Base-by-base conservation (phyloP, 2,329 filamentous ascomycete species). In the Amesomyces nigricolor region DNA sequence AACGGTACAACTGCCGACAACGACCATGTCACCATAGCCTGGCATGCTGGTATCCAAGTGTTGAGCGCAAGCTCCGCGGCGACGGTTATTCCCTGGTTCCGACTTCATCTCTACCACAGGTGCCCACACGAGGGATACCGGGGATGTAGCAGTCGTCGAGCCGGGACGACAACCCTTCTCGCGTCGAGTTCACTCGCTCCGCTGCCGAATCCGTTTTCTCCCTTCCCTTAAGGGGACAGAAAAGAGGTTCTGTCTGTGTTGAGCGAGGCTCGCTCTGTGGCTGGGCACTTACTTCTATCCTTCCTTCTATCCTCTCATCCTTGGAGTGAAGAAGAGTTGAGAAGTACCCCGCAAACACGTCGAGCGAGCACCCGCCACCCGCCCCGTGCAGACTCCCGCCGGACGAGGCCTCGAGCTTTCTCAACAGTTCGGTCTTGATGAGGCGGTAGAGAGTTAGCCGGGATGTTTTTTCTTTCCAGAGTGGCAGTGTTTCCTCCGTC, bases 401-500 rank as follows among this genome's bases (percentile, higher is more conserved):
- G 58, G 58, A 62, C 53, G 49, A 52, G 56, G 48, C 42, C 45
- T 58, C 54, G 55, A 58, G 59, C 54, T 47, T 26, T 35, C n/a
- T 14, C 40, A 16, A 19, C 10, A 53, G 51, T 29, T 58, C 53
- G 51, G 47, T 42, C 43, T 58, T 40, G 13, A 57, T 47, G 53
- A 60, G 54, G 60, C 54, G 57, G 58, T 59, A 8, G 54, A 49
- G 54, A 26, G 54, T 46, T 16, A 42, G 22, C 49, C 47, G 30
- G 37, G 37, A 42, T 45, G 46, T 47, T 39, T 14, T 19, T 19
- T 29, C n/a, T 44, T 39, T 29, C 43, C 4, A 11, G 32, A 7
- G 32, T 35, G 32, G 32, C 32, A 35, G 43, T 54, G 51, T 51
- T 51, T 54, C 46, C 52, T 61, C 54, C 47, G 42, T 61, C 53